Conservation (phyloP, 2,329 filamentous ascomycete genomes). For the Aspergillus thermomutatus region DNA sequence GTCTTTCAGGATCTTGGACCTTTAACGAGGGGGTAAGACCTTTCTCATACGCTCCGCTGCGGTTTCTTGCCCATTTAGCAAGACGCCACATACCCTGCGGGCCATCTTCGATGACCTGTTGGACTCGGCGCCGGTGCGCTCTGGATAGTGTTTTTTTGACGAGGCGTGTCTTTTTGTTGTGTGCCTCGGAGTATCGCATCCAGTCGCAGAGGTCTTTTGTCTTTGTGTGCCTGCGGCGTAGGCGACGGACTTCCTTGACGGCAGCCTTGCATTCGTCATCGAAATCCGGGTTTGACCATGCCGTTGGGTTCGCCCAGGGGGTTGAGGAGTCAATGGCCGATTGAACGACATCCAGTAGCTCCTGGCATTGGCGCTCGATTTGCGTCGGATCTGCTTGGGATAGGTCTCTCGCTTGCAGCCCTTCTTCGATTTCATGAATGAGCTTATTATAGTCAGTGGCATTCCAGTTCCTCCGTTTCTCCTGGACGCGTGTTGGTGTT, state of each 20-base stretch:
- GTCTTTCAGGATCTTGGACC: neutral
- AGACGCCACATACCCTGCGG: slow-evolving; percentile 20
- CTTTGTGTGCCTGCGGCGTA: neutral
- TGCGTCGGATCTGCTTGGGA: neutral
- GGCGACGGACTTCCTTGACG: slow-evolving; percentile 2
- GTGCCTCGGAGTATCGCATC: slow-evolving; percentile 12
- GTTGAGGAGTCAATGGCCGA: slow-evolving; percentile 20
- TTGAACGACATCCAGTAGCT: slow-evolving; percentile 13
- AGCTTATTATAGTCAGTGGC: neutral
- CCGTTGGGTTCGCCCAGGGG: slow-evolving; percentile 21
- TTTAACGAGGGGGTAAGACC: slow-evolving; percentile 8
- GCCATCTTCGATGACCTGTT: slow-evolving; percentile 17
- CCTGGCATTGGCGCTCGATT: slow-evolving; percentile 11
- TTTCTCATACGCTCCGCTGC: slow-evolving; percentile 8
- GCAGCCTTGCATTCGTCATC: slow-evolving; percentile 17
- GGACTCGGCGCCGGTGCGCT: slow-evolving; percentile 20
- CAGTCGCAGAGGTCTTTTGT: slow-evolving; percentile 1
- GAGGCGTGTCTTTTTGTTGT: slow-evolving; percentile 23
- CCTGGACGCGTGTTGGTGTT: neutral
- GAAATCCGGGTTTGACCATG: slow-evolving; percentile 21
- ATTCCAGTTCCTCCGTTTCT: neutral
- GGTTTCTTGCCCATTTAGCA: slow-evolving; percentile 23
- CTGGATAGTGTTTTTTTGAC: slow-evolving; percentile 15
- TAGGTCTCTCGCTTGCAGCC: slow-evolving; percentile 1
- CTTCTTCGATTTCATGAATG: neutral